Evolutionary conservation across 306 rosid species (phyloP), one percentile per base, ranked within the genome.

Genomic region (Corylus avellana): DNA sequence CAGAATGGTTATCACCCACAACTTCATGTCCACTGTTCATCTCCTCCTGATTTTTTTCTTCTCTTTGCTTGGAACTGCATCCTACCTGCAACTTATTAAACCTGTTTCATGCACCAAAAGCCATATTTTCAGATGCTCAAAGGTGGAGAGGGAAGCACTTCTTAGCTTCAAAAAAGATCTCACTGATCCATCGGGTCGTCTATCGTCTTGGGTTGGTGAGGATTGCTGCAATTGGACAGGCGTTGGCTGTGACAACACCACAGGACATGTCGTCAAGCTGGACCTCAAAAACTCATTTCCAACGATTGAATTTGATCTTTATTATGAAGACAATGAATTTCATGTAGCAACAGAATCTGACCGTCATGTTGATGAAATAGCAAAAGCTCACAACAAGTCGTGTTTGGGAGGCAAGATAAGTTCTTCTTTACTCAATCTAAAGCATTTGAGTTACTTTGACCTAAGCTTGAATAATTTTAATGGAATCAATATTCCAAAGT

Each of bases 181-280:
- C 39, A 56, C 37, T 32, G 79, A 73, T 48, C 72, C 79, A 14
- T 78, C 73, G 10, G 7, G 39, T 3, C 32, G 20, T 8, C 20
- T 64, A 4, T 29, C 53, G 2, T 68, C 72, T 42, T 68, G 50
- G 72, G 9, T 12, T 12, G 53, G 46, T 17, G 39, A 16, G 16
- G 12, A 78, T 7, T 78, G 80, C 17, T 78, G 86, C 25, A 76
- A 71, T 14, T 82, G 82, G 85, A 17, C 48, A 66, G 79, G 79
- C 46, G 18, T 82, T n/a, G 56, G 12, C 37, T 83, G 86, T 13
- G 57, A 75, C 67, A 71, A 75, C 18, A 11, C 39, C 22, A 83
- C 77, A 2, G 80, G 83, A 8, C 74, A 42, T 78, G 83, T 83
- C 59, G 44, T 74, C 12, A 57, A 35, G 14, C 82, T 35, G 2